Evolutionary conservation across 495 filamentous ascomycete species (phyloP).

Genomic region (Penicillium chermesinum): DNA sequence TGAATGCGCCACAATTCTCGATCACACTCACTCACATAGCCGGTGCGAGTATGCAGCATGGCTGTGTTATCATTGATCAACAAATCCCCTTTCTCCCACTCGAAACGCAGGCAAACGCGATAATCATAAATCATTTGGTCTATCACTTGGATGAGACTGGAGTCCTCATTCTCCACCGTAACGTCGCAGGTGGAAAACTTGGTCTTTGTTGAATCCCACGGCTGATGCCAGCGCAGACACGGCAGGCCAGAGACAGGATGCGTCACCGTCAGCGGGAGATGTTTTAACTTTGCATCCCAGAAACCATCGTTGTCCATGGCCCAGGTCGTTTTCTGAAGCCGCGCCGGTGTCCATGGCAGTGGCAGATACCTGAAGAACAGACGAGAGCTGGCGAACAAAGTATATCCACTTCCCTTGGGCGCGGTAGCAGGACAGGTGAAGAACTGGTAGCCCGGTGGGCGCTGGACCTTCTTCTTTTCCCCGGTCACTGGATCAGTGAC

Average conservation of each 20-base stretch:
- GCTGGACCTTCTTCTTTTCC: slow-evolving; percentile 20
- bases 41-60: slow-evolving; percentile 49
- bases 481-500: slow-evolving; percentile 25
- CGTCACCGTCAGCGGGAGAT: slow-evolving; percentile 43
- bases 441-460: slow-evolving; percentile 42
- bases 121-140: slow-evolving; percentile 44
- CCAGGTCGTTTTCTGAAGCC: slow-evolving; percentile 39
- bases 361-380: slow-evolving; percentile 49
- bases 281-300: slow-evolving; percentile 33
- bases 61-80: slow-evolving; percentile 49
- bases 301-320: slow-evolving; percentile 35
- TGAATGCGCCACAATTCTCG: slow-evolving; percentile 51
- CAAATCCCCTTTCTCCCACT: slow-evolving; percentile 52
- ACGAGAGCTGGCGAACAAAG: slow-evolving; percentile 47
- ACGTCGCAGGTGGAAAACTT: slow-evolving; percentile 44
- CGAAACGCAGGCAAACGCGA: slow-evolving; percentile 41
- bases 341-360: slow-evolving; percentile 28
- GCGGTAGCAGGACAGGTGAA: slow-evolving; percentile 46
- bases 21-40: slow-evolving; percentile 37
- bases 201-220: slow-evolving; percentile 47
- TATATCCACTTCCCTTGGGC: slow-evolving; percentile 44
- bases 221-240: slow-evolving; percentile 51
- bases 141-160: slow-evolving; percentile 21
- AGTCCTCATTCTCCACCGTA: slow-evolving; percentile 39
- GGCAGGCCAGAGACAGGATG: slow-evolving; percentile 40